Evolutionary conservation across 129 eudicot species (phyloP).

Genomic region (Centella asiatica): DNA sequence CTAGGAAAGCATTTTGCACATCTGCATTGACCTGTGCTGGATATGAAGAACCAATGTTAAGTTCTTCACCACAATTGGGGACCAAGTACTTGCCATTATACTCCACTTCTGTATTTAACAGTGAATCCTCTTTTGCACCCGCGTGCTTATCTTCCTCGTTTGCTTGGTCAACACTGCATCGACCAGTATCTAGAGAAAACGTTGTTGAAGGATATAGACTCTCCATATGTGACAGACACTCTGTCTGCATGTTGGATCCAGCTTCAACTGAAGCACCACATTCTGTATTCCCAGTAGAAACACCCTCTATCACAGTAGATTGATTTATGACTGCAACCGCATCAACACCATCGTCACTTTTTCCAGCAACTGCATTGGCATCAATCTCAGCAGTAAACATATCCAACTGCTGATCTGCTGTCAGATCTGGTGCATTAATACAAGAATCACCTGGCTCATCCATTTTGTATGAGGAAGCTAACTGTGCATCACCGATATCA

Average conservation of each 20-base stretch:
- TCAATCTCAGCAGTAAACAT: conserved; percentile 23
- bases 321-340: conserved; percentile 15
- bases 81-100: conserved; percentile 23
- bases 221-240: background rate
- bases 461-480: conserved; percentile 12
- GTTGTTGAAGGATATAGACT: conserved; percentile 4
- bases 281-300: conserved; percentile 13
- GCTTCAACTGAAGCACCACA: conserved; percentile 18
- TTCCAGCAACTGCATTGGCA: conserved; percentile 21
- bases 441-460: conserved; percentile 21
- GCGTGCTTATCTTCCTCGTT: conserved; percentile 17
- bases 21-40: conserved; percentile 20
- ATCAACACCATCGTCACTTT: conserved; percentile 18
- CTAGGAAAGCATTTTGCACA: conserved; percentile 20
- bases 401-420: conserved; percentile 18
- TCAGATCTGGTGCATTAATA: conserved; percentile 19
- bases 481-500: conserved; percentile 29
- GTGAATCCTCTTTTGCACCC: conserved; percentile 18
- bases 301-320: conserved; percentile 15
- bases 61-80: conserved; percentile 27
- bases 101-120: conserved; percentile 19
- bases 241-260: background rate
- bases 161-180: conserved; percentile 13
- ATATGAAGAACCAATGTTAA: conserved; percentile 17
- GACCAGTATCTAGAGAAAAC: conserved; percentile 17